These are phyloP conservation scores for Chaetomiaceae sp. DNA, from an alignment of 2,329 filamentous ascomycete genomes.

Conservation along the genomic window DNA sequence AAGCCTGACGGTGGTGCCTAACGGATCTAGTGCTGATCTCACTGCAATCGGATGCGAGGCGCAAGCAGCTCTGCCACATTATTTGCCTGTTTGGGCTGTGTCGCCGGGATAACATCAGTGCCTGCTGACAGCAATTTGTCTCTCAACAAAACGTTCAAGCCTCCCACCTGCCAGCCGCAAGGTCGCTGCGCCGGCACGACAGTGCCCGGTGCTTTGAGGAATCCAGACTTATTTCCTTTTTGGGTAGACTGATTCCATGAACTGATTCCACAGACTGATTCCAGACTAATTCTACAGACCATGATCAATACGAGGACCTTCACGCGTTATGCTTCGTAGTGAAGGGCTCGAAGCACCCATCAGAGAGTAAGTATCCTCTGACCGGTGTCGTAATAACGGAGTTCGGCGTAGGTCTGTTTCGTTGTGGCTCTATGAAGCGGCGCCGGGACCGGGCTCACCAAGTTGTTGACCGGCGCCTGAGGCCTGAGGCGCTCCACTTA, in stretches of 20 bases:
- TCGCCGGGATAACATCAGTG: no score
- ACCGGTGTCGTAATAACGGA: no score
- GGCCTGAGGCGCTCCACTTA: background rate
- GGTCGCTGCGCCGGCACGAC: background rate
- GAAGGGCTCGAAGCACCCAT: no score
- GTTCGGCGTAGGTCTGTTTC: background rate
- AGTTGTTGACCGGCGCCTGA: no score
- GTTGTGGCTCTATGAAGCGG: background rate
- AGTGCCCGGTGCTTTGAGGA: background rate
- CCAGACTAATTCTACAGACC: no score
- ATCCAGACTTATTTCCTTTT: background rate
- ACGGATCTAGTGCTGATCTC: slow-evolving; percentile 2
- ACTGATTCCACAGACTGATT: no score
- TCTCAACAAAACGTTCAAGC: no score
- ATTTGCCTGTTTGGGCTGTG: background rate
- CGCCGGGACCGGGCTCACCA: background rate
- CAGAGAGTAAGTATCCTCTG: no score
- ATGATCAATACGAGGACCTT: no score
- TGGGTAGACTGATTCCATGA: background rate
- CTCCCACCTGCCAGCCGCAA: no score
- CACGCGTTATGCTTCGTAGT: no score
- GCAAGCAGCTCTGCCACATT: slow-evolving; percentile 3
- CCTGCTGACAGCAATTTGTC: background rate
- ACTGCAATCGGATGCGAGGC: background rate
- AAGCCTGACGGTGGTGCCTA: background rate